Base-by-base conservation (phyloP, 352 stramenopile genomes). In the Pythium insidiosum region DNA sequence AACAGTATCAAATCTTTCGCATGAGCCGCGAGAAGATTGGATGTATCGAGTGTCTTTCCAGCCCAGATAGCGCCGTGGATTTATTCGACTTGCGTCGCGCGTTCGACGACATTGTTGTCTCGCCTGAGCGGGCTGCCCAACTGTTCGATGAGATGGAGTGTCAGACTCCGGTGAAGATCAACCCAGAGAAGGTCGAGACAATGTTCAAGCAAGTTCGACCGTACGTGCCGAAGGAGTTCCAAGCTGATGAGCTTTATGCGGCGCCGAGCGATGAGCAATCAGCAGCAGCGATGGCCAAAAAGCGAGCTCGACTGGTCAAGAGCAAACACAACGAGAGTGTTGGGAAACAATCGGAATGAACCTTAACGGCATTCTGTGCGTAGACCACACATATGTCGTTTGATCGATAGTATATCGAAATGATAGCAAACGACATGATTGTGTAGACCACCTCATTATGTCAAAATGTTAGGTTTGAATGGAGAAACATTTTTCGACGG, bases 1-100 rank as follows among this genome's bases (percentile, higher is more conserved):
- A 45, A 13, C 33, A 45, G 18, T 45, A 45, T 25, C 38, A 45
- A 16, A 33, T 45, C 13, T 45, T 45, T 16, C 11, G 13, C 3
- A 35, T 45, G 38, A 15, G 6, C 23, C n/a, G 15, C 7, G 4
- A 3, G 4, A 36, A 33, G 5, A 2, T 25, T 16, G 38, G 38
- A 20, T n/a, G 33, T 3, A 25, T 45, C 3, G 23, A 26, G 11
- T 45, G 38, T 23, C 38, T n/a, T 6, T 6, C 21, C 6, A 24
- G 23, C 7, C 28, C 28, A 13, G 28, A 33, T 7, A 45, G 38
- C 23, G 3, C 5, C 11, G 13, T 25, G 23, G 23, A 45, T 4
- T 6, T 11, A 5, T 45, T 35, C 25, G 38, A 45, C 24, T 16
- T 45, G 1, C 38, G 38, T 3, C 22, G 24, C 3, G 6, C 38